Conservation (phyloP, 257 asterid genomes). For the Solanum acaule region DNA sequence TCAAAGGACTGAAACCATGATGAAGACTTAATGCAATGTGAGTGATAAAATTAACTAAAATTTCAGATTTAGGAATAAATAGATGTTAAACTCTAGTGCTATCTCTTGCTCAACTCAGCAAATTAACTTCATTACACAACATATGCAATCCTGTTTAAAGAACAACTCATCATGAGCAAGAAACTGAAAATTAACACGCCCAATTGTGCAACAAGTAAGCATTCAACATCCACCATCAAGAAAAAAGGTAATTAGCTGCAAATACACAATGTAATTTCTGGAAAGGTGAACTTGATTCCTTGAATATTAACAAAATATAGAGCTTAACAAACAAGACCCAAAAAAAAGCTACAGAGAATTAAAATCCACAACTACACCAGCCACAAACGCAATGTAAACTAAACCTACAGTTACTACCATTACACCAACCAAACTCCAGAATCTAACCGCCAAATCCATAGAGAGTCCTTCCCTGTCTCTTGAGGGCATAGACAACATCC, state of each 20-base stretch:
- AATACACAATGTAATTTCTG: background rate
- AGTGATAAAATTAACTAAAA: too few relatives aligned
- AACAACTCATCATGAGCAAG: background rate
- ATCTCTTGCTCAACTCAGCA: background rate
- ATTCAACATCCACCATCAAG: background rate
- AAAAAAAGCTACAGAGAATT: background rate
- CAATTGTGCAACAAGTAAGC: background rate
- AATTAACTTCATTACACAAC: background rate
- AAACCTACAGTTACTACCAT: too few relatives aligned
- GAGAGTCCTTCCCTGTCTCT: slow-evolving; percentile 36
- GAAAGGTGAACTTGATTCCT: background rate
- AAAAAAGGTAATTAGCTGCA: background rate
- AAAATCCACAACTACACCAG: too few relatives aligned
- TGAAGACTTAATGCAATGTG: too few relatives aligned
- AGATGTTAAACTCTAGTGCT: background rate
- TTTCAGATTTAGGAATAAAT: too few relatives aligned
- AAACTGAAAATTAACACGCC: background rate
- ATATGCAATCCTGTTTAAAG: background rate
- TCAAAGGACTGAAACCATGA: background rate
- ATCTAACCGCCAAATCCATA: slow-evolving; percentile 19
- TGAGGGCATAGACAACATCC: slow-evolving; percentile 27
- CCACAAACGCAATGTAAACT: too few relatives aligned
- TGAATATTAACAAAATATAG: background rate
- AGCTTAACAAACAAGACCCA: background rate
- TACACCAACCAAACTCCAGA: too few relatives aligned